Conservation (phyloP, 345 rosid genomes). For the Syzygium jambos region DNA sequence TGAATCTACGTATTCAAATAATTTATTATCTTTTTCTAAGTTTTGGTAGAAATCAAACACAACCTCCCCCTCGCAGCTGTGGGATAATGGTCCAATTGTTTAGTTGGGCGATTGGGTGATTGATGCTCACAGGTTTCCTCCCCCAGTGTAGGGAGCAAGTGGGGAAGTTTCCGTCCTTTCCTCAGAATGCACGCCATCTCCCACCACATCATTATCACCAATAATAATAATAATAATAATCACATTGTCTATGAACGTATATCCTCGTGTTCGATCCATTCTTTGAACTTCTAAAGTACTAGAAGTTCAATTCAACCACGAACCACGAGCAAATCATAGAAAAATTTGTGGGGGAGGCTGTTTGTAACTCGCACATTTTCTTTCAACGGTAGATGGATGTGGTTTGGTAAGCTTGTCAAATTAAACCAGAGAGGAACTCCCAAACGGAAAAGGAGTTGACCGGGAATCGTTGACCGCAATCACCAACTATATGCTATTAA, state of each 20-base stretch:
- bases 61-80: neutral
- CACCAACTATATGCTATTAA: neutral
- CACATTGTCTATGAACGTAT: neutral
- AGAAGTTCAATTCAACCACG: neutral
- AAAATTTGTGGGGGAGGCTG: neutral
- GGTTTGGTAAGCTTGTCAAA: neutral
- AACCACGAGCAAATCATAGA: neutral
- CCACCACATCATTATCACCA: neutral
- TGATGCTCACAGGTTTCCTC: neutral
- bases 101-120: neutral
- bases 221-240: neutral
- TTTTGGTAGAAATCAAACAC: neutral
- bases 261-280: neutral
- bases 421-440: neutral
- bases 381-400: neutral
- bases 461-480: neutral
- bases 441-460: neutral
- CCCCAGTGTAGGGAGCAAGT: neutral
- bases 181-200: neutral
- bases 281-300: neutral
- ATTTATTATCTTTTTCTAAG: neutral
- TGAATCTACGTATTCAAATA: neutral
- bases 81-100: neutral
- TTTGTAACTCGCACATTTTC: neutral
- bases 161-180: neutral